Evolutionary conservation across 257 asterid genomes (phyloP).

Genomic region (Coffea eugenioides): DNA sequence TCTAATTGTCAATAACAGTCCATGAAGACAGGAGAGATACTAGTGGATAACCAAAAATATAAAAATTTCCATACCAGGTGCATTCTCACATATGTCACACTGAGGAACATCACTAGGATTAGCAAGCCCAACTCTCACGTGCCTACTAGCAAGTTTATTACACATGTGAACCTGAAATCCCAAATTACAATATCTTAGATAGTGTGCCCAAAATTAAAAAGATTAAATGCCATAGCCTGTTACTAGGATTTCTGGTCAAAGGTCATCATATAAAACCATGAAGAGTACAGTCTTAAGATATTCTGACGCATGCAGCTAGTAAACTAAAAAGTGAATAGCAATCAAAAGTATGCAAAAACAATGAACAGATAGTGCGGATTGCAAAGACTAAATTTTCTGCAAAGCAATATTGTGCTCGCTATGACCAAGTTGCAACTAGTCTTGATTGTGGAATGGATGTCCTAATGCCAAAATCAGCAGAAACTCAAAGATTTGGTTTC

Average conservation of each 20-base stretch:
- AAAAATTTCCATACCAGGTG: slow-evolving; percentile 67
- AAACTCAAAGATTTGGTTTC: not conserved
- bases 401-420: not conserved
- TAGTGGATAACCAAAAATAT: too few species aligned
- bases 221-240: not conserved
- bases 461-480: not conserved
- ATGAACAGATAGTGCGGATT: not conserved
- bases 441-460: not conserved
- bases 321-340: not conserved
- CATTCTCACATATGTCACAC: slow-evolving; percentile 93
- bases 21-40: not conserved
- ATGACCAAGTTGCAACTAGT: not conserved
- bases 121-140: slow-evolving; percentile 89
- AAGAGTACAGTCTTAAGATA: not conserved
- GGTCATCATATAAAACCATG: not conserved
- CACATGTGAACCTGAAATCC: slow-evolving; percentile 81
- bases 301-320: not conserved
- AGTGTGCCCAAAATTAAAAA: not conserved
- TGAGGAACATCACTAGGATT: slow-evolving; percentile 73
- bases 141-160: slow-evolving; percentile 95
- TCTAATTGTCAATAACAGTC: not conserved
- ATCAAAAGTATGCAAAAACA: not conserved
- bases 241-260: not conserved
- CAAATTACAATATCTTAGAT: slow-evolving; percentile 8
- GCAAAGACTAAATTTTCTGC: not conserved